A percentile compares a stretch with the other conserved stretches of the same genome.
Evolutionary conservation across 1,284 basidiomycete species (phyloP).

Genomic region (Rhodotorula sp.): DNA sequence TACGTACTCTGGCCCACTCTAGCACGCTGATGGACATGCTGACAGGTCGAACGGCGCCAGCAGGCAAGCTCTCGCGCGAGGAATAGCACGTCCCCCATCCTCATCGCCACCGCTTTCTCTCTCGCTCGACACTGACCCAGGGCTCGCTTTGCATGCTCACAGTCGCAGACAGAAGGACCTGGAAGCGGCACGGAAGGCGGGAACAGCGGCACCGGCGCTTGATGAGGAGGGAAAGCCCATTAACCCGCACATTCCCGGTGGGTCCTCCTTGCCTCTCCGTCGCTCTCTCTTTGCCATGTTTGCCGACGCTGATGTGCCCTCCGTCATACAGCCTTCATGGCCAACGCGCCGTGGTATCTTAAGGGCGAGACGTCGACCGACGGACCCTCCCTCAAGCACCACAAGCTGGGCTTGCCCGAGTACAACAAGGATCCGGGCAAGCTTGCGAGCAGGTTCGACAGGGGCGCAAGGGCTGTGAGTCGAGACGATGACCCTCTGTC

Average conservation of each 20-base stretch:
- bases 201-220: slow-evolving; percentile 89
- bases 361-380: slow-evolving; percentile 53
- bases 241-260: slow-evolving; percentile 97
- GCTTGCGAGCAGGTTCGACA: slow-evolving; percentile 88
- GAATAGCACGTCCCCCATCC: slow-evolving; percentile 26
- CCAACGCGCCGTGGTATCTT: slow-evolving; percentile 96
- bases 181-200: slow-evolving; percentile 88
- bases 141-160: not conserved
- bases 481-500: not conserved
- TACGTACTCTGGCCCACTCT: not conserved
- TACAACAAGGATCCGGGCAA: slow-evolving; percentile 66
- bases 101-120: slow-evolving; percentile 4
- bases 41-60: not conserved
- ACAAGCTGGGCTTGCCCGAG: slow-evolving; percentile 53
- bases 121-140: not conserved
- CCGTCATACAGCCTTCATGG: slow-evolving; percentile 61
- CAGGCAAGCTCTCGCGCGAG: slow-evolving; percentile 39
- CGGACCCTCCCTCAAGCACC: slow-evolving; percentile 84
- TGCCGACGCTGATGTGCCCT: slow-evolving; percentile 53
- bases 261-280: slow-evolving; percentile 46
- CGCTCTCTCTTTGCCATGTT: not conserved
- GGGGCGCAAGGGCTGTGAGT: slow-evolving; percentile 66
- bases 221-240: slow-evolving; percentile 92
- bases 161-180: slow-evolving; percentile 63
- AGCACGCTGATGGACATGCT: not conserved